Base-by-base conservation (phyloP, 441 rosid genomes). In the Aleurites moluccanus region DNA sequence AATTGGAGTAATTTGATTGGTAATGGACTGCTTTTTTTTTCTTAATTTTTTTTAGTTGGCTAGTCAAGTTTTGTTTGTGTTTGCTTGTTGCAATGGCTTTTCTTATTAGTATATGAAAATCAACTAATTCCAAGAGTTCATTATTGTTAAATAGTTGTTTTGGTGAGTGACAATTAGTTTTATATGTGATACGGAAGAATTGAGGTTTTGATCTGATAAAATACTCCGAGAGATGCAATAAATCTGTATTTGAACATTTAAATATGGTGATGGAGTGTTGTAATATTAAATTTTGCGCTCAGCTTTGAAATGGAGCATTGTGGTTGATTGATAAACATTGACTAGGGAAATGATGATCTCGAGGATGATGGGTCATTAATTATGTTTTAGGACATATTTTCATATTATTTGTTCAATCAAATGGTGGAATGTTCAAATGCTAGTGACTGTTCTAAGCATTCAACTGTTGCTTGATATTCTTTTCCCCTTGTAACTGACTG, bases 1-100 rank as follows among this genome's bases (percentile, higher is more conserved):
- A 38, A 63, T 64, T 68, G 49, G 28, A 69, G 20, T 72, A 62
- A 73, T 70, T 65, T 42, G 59, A n/a, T 28, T 27, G 66, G 78
- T 59, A 75, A 75, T 30, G 59, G 3, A 25, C 33, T 2, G 0
- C 2, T 33, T 10, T 28, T 40, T 60, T 35, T 18, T 45, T 6
- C 15, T 18, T 14, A 57, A 59, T 9, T 8, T 56, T 30, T 15
- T 42, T 7, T 9, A 42, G 13, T 40, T 74, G n/a, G 53, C 55
- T 20, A 57, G 38, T 45, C 2, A 42, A 45, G 23, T 57, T 15
- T 40, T 44, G 28, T 74, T 50, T 67, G 8, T 66, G 7, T 49
- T 62, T 62, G 69, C 49, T 52, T 20, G 56, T 11, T 50, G 27
- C 59, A 47, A 28, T 73, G 21, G 72, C 69, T 56, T 57, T 70